Base-by-base conservation (phyloP, 805 yeast species). In the Brettanomyces nanus region DNA sequence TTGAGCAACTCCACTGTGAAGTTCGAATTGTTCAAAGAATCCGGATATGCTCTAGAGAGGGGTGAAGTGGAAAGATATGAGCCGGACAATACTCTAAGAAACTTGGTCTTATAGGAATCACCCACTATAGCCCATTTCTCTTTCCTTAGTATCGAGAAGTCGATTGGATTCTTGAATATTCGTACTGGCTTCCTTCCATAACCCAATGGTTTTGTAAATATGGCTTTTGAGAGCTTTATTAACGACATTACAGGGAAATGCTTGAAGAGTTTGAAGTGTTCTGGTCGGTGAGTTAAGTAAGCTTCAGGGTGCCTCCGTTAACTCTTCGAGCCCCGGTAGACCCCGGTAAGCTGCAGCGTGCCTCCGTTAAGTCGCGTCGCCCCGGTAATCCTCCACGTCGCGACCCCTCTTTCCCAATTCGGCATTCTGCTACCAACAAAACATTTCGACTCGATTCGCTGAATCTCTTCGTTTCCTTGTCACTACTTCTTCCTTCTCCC, bases 51-150 rank as follows among this genome's bases (percentile, higher is more conserved):
- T 34, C 87, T 58, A 0, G 78, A 58, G 3, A 61, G 47, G 0
- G 77, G 64, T 1, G 87, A 86, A 2, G 59, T 65, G 0, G 76
- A 59, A 6, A 73, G 45, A 46, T 64, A 70, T 32, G 71, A 66
- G 3, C 80, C 78, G 0, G 85, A 71, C n/a, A 84, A 42, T 1
- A 71, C 61, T 35, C 68, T 66, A 20, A 85, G 59, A 19, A 85
- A 63, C 15, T 65, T 66, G 1, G 77, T 58, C 56, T 80, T 83
- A 20, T 56, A 47, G 1, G 79, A 38, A 11, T 45, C 61, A 1
- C 84, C 84, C 15, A 72, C 55, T 11, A 77, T 50, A 3, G 79
- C 83, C 75, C 80, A 71, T 38, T 59, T 60, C 44, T 74, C 68
- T 9, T 54, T 45, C 4, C 57, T 40, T 1, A 48, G 38, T 19